Conservation (phyloP, 495 filamentous ascomycete species). For the Penicillium malachiteum region DNA sequence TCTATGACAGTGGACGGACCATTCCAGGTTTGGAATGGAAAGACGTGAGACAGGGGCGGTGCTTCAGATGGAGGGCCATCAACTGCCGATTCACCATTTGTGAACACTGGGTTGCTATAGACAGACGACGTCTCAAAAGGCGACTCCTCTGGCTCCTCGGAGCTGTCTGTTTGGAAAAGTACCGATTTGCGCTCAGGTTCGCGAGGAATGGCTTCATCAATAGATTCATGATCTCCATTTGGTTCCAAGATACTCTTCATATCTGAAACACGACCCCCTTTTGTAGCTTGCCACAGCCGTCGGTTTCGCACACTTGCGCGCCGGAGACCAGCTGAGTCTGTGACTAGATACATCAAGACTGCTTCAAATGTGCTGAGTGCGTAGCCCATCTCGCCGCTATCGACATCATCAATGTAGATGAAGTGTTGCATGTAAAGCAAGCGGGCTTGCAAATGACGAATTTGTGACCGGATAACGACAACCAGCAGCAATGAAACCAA, state of each 20-base stretch:
- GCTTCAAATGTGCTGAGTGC: conserved; percentile 95
- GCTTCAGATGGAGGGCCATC: conserved; percentile 45
- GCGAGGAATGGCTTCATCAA: conserved; percentile 37
- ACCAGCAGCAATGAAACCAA: conserved; percentile 88
- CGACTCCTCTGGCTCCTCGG: conserved; percentile 36
- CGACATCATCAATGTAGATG: conserved; percentile 95
- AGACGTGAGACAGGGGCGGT: conserved; percentile 79
- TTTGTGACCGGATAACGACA: conserved; percentile 89
- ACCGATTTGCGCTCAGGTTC: conserved; percentile 41
- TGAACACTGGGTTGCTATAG: conserved; percentile 19
- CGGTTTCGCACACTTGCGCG: conserved; percentile 83
- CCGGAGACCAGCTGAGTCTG: conserved; percentile 76
- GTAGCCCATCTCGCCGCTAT: conserved; percentile 95
- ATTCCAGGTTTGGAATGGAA: conserved; percentile 72
- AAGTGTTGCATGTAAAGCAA: conserved; percentile 93
- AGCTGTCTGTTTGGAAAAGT: conserved; percentile 41
- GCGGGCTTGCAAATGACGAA: conserved; percentile 83
- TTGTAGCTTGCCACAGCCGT: conserved; percentile 83
- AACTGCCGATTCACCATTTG: conserved; percentile 22
- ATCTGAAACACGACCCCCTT: conserved; percentile 67
- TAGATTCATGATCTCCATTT: conserved; percentile 47
- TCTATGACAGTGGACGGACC: conserved; percentile 47
- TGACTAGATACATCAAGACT: conserved; percentile 84
- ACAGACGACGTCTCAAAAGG: conserved; percentile 23
- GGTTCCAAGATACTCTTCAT: conserved; percentile 80